A percentile compares a stretch with the other conserved stretches of the same genome.
These are phyloP conservation scores for Elsinoe australis DNA, from an alignment of 2,329 filamentous ascomycete species.

Conservation along the genomic window DNA sequence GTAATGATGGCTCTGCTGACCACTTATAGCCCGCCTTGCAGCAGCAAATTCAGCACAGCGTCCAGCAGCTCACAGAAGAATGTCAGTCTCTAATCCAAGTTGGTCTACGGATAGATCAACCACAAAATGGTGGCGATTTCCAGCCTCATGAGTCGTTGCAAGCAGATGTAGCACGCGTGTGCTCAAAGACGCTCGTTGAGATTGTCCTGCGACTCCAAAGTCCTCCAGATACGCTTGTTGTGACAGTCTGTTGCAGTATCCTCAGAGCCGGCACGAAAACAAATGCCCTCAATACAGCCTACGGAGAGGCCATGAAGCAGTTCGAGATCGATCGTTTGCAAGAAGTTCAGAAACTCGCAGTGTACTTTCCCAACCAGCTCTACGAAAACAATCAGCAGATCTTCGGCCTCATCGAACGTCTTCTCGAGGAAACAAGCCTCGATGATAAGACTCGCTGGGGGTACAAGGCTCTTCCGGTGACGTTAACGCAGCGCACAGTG, in stretches of 20 bases:
- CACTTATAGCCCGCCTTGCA: neutral
- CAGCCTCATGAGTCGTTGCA: neutral
- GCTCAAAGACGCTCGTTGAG: slow-evolving; percentile 26
- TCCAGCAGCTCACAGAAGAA: neutral
- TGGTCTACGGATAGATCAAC: neutral
- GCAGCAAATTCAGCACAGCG: slow-evolving; percentile 7
- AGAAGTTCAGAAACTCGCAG: slow-evolving; percentile 80
- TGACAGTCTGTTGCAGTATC: slow-evolving; percentile 86
- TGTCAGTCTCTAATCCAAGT: slow-evolving; percentile 2
- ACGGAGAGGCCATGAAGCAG: slow-evolving; percentile 83
- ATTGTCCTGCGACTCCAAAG: slow-evolving; percentile 26
- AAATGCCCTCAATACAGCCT: slow-evolving; percentile 57
- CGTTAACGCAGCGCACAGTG: slow-evolving; percentile 79
- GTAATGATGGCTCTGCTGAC: slow-evolving; percentile 43
- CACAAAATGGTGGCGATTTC: neutral
- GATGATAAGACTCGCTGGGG: slow-evolving; percentile 81
- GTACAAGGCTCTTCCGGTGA: slow-evolving; percentile 84
- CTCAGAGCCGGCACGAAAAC: slow-evolving; percentile 39
- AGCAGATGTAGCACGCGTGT: slow-evolving; percentile 29
- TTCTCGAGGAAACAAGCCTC: slow-evolving; percentile 61
- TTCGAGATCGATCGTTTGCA: slow-evolving; percentile 77
- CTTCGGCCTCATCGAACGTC: slow-evolving; percentile 72
- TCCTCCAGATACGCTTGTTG: slow-evolving; percentile 53
- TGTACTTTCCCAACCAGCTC: slow-evolving; percentile 86
- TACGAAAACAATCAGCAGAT: slow-evolving; percentile 78